phyloP scores from a whole-genome alignment of 2,329 filamentous ascomycete species.

The Tolypocladium guangdongense region DNA sequence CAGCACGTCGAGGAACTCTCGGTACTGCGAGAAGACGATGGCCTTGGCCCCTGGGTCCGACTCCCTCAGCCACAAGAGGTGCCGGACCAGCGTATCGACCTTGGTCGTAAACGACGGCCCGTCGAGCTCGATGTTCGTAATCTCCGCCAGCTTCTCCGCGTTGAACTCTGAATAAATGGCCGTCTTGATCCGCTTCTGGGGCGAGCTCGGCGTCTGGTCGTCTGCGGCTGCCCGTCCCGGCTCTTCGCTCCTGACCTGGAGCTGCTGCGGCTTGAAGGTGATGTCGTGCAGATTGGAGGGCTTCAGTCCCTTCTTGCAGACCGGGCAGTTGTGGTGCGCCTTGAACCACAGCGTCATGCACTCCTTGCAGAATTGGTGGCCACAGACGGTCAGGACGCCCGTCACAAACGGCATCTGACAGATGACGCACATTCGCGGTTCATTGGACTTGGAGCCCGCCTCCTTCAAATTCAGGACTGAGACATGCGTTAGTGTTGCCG shows the following conservation, averaged over 20 bases:
- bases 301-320: slow-evolving; percentile 65
- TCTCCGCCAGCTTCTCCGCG: slow-evolving; percentile 59
- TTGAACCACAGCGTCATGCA: slow-evolving; percentile 75
- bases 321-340: slow-evolving; percentile 64
- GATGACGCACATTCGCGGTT: slow-evolving; percentile 70
- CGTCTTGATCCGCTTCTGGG: slow-evolving; percentile 14
- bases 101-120: slow-evolving; percentile 77
- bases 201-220: slow-evolving; percentile 2
- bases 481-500: slow-evolving; percentile 2
- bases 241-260: slow-evolving; percentile 46
- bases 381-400: slow-evolving; percentile 79
- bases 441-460: slow-evolving; percentile 50
- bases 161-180: slow-evolving; percentile 72
- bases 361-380: slow-evolving; percentile 84
- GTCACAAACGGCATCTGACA: slow-evolving; percentile 66
- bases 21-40: slow-evolving; percentile 86
- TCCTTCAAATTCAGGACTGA: slow-evolving; percentile 42
- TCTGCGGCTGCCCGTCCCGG: not conserved
- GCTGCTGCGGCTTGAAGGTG: slow-evolving; percentile 64
- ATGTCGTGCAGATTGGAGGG: slow-evolving; percentile 71
- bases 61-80: slow-evolving; percentile 75
- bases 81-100: slow-evolving; percentile 71
- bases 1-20: slow-evolving; percentile 68
- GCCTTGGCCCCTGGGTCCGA: slow-evolving; percentile 82
- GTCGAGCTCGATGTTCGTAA: slow-evolving; percentile 68